Conservation (phyloP, 2,329 filamentous ascomycete species). For the Diplodia seriata region DNA sequence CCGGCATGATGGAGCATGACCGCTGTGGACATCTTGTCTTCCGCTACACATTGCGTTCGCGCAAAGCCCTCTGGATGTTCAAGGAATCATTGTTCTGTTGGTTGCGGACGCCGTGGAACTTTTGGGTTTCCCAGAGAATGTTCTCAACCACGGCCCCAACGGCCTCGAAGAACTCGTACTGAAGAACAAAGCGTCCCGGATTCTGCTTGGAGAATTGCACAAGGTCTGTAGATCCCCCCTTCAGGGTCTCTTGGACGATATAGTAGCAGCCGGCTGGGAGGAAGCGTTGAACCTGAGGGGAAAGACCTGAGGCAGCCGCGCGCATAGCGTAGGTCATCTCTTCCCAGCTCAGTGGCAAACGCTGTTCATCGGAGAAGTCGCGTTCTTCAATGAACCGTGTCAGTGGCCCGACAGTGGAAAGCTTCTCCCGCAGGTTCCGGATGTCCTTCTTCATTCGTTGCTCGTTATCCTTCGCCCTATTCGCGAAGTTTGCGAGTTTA, state of each 20-base stretch:
- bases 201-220: background rate
- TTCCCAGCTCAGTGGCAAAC: background rate
- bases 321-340: slow-evolving; percentile 5
- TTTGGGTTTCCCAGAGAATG: background rate
- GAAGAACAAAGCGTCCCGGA: background rate
- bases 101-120: background rate
- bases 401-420: background rate
- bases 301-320: background rate
- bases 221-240: background rate
- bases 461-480: background rate
- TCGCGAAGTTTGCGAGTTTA: background rate
- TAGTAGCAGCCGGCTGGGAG: background rate
- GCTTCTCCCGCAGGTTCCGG: background rate
- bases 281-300: background rate
- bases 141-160: background rate
- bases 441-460: background rate
- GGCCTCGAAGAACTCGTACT: background rate
- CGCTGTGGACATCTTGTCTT: background rate
- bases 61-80: background rate
- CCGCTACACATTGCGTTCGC: background rate
- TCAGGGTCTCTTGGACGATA: background rate
- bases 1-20: too few species aligned
- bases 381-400: background rate
- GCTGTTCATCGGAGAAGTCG: background rate
- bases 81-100: background rate